These are phyloP conservation scores for Rhododendron williamsianum DNA, from an alignment of 148 eudicot species.

Conservation along the genomic window DNA sequence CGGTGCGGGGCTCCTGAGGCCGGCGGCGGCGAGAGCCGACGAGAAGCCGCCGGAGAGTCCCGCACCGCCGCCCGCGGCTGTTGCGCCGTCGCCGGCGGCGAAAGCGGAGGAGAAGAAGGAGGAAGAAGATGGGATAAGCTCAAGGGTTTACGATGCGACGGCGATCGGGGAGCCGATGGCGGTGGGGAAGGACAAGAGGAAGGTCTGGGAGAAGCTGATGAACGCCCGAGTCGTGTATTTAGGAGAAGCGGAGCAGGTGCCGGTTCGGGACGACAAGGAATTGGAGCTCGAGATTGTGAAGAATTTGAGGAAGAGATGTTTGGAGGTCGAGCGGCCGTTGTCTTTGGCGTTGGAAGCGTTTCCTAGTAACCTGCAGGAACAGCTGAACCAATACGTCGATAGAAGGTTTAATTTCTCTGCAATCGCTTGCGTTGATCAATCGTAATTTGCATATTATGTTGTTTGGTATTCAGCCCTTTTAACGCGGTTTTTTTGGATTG, in stretches of 20 bases:
- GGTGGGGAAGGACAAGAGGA: slow-evolving; percentile 82
- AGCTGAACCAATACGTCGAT: slow-evolving; percentile 55
- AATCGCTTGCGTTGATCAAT: not conserved
- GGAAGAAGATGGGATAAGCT: slow-evolving; percentile 45
- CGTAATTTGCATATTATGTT: not conserved
- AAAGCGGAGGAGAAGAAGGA: slow-evolving; percentile 27
- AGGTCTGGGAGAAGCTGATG: slow-evolving; percentile 91
- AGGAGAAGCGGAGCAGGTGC: slow-evolving; percentile 96
- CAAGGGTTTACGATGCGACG: slow-evolving; percentile 90
- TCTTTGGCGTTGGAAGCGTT: slow-evolving; percentile 82
- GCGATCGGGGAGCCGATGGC: slow-evolving; percentile 94
- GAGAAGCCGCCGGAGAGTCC: slow-evolving; percentile 30
- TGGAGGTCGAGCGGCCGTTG: slow-evolving; percentile 44
- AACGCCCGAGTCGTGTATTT: slow-evolving; percentile 77
- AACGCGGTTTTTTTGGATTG: not conserved
- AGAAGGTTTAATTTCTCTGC: slow-evolving; percentile 36
- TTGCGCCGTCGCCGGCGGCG: slow-evolving; percentile 7
- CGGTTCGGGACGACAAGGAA: slow-evolving; percentile 64
- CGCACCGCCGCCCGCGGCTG: not conserved
- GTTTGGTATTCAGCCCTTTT: not conserved
- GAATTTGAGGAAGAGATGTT: slow-evolving; percentile 61
- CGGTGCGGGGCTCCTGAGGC: slow-evolving; percentile 55
- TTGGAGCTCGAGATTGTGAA: slow-evolving; percentile 81
- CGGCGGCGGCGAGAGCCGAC: slow-evolving; percentile 46
- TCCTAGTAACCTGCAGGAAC: slow-evolving; percentile 71